Base-by-base conservation (phyloP, 768 basidiomycete species). In the Amanita exitialis region DNA sequence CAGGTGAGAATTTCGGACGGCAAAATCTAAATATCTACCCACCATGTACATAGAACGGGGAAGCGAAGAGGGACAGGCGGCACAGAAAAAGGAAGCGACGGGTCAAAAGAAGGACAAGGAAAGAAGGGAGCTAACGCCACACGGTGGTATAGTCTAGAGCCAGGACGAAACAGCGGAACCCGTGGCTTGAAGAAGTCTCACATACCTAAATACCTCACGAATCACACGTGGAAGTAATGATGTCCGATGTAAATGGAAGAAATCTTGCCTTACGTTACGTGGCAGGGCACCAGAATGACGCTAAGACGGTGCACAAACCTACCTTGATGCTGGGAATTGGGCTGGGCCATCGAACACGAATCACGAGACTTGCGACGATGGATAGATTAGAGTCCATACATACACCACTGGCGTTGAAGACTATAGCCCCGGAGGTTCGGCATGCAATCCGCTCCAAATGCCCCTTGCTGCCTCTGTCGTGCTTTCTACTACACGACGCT, bases 371-470 rank as follows among this genome's bases (percentile, higher is more conserved):
- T 25, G 42, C 30, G 18, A 27, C 27, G 36, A 45, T 44, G 49
- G 38, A 37, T 42, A 30, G 30, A 47, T 51, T 54, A 41, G 7
- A 34, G 16, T 43, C 30, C 34, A 43, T 44, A 42, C 43, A 51
- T 50, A 55, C 51, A 59, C 32, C 52, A 45, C 47, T 52, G 47
- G 44, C 44, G 54, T 41, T 27, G 27, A 41, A 35, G 41, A 35
- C 45, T 53, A 79, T 53, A 78, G 67, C 9, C 58, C 49, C 15
- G 85, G 82, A 51, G 82, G 77, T 59, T 82, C 78, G 56, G 86
- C 86, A 58, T 94, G 91, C 55, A 93, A 67, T 16, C 90, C 89
- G 62, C 84, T 87, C 90, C 90, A 93, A 56, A 93, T 88, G 48
- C 91, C 91, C 63, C 91, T 81, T 8, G 87, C 74, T 15, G 88